Evolutionary conservation across 2,329 filamentous ascomycete species (phyloP).

Genomic region (Clarireedia homoeocarpa): DNA sequence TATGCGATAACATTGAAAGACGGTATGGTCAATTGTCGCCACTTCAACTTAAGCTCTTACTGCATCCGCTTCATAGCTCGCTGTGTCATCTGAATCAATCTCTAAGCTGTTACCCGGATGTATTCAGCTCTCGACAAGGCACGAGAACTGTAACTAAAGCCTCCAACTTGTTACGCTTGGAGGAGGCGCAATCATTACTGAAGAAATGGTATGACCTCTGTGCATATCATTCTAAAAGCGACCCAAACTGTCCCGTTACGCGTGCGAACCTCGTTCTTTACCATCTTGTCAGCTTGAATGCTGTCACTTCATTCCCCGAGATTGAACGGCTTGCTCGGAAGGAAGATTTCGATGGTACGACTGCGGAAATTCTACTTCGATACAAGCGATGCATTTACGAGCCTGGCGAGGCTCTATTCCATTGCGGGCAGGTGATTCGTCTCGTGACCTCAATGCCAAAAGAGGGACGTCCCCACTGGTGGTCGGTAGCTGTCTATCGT

Average conservation of each 20-base stretch:
- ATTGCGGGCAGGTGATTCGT: conserved; percentile 59
- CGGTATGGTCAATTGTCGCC: conserved; percentile 39
- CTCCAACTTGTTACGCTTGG: conserved; percentile 51
- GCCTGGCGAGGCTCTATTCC: conserved; percentile 56
- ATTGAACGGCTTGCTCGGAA: conserved; percentile 59
- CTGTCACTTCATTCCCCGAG: conserved; percentile 58
- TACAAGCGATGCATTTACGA: conserved; percentile 57
- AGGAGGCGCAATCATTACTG: conserved; percentile 56
- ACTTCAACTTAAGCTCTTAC: conserved; percentile 55
- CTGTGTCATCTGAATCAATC: conserved; percentile 59
- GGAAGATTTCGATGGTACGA: conserved; percentile 47
- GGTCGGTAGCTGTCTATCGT: conserved; percentile 64
- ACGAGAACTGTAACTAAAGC: conserved; percentile 46
- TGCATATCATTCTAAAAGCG: conserved; percentile 44
- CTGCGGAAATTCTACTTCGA: conserved; percentile 43
- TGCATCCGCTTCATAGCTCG: conserved; percentile 60
- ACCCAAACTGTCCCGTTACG: conserved; percentile 50
- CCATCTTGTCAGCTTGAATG: conserved; percentile 63
- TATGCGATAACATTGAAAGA: conserved; percentile 52
- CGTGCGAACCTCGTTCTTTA: conserved; percentile 61
- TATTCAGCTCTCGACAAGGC: conserved; percentile 36
- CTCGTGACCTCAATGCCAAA: conserved; percentile 52
- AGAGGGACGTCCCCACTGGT: conserved; percentile 59
- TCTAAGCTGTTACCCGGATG: conserved; percentile 56
- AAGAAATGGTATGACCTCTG: conserved; percentile 62